Evolutionary conservation across 2,329 filamentous ascomycete species (phyloP).

Genomic region (Fusarium bactridioides): DNA sequence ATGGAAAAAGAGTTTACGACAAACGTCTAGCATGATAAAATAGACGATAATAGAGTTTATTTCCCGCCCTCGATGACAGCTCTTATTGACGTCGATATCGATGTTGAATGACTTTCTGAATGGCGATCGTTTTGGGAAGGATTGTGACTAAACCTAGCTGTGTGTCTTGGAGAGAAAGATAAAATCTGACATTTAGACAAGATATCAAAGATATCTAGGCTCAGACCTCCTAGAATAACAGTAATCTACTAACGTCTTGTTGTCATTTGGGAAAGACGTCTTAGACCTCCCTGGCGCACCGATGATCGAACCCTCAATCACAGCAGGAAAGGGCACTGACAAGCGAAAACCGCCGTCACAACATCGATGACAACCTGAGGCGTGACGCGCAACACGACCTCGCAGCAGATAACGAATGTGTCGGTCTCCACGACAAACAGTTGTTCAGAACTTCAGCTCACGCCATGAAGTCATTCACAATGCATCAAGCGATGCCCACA

Average conservation of each 20-base stretch:
- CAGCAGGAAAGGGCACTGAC: not conserved
- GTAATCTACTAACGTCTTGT: fast-evolving
- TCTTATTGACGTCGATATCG: not conserved
- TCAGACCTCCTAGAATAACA: fast-evolving
- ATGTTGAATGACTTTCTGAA: fast-evolving
- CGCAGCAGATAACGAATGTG: not conserved
- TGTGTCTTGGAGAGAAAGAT: fast-evolving
- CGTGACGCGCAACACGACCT: not conserved
- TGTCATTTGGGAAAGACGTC: not conserved
- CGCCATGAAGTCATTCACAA: not conserved
- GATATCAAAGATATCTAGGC: not conserved
- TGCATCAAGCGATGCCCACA: fast-evolving
- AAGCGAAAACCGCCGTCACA: not conserved
- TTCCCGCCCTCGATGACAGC: fast-evolving
- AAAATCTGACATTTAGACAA: fast-evolving
- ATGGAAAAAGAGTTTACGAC: not conserved
- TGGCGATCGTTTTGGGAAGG: not conserved
- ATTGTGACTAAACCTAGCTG: no score
- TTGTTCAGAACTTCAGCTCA: not conserved
- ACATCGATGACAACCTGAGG: fast-evolving
- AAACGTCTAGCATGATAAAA: not conserved
- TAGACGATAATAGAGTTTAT: conserved; percentile 4
- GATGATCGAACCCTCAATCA: not conserved
- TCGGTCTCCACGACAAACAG: fast-evolving
- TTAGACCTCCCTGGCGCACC: not conserved